Conservation (phyloP, 2,329 filamentous ascomycete genomes). For the Aspergillus sp. region DNA sequence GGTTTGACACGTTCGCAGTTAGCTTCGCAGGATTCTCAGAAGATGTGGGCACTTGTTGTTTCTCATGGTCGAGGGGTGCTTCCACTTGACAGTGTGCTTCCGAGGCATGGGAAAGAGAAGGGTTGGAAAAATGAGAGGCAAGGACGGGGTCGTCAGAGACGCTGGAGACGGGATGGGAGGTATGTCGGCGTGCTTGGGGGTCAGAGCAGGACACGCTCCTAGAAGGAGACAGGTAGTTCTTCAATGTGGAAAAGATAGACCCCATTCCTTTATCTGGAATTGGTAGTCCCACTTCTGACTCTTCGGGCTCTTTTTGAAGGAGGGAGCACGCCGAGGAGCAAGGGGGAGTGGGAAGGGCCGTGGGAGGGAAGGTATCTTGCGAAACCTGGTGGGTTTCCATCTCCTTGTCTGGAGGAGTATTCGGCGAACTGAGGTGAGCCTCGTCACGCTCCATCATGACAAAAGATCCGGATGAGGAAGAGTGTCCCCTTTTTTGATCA, state of each 20-base stretch:
- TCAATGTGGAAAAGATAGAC: constrained; percentile 46
- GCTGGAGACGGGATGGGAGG: constrained; percentile 60
- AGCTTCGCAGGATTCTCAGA: constrained; percentile 61
- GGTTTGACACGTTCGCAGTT: constrained; percentile 71
- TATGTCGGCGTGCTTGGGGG: constrained; percentile 43
- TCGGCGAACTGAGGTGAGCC: constrained; percentile 28
- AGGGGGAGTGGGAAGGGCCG: constrained; percentile 44
- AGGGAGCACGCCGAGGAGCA: constrained; percentile 45
- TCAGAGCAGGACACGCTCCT: constrained; percentile 31
- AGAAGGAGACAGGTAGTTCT: constrained; percentile 44
- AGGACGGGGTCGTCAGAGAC: constrained; percentile 65
- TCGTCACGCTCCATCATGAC: constrained; percentile 43
- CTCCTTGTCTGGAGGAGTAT: constrained; percentile 25
- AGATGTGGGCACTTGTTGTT: constrained; percentile 41
- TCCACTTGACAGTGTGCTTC: constrained; percentile 45
- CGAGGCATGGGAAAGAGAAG: constrained; percentile 55
- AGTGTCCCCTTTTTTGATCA: constrained; percentile 25
- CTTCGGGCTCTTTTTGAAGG: constrained; percentile 45
- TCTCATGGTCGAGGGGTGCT: constrained; percentile 52
- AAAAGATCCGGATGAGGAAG: constrained; percentile 39
- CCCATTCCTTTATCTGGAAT: constrained; percentile 38
- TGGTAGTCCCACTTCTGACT: constrained; percentile 38
- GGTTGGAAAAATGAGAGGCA: constrained; percentile 69
- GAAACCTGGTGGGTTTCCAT: constrained; percentile 24
- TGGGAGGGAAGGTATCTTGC: constrained; percentile 33